phyloP scores from a whole-genome alignment of 2,329 filamentous ascomycete genomes.

The Spiromastix sp. region DNA sequence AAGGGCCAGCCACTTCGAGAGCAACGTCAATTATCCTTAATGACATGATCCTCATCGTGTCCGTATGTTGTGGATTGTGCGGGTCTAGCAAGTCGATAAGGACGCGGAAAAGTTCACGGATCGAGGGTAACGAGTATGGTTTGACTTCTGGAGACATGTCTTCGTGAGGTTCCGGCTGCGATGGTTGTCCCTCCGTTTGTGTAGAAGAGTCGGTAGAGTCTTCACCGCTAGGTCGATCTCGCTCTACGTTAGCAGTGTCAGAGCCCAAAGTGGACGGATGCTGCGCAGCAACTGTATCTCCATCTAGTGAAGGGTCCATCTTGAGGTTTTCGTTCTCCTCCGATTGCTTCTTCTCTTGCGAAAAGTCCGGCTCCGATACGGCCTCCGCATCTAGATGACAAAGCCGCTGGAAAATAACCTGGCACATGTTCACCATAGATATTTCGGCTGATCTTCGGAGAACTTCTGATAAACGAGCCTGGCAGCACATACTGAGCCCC shows the following conservation, averaged over 20 bases:
- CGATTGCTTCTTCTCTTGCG: slow-evolving; percentile 50
- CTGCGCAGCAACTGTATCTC: slow-evolving; percentile 48
- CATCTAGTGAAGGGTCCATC: slow-evolving; percentile 69
- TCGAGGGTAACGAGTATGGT: slow-evolving; percentile 88
- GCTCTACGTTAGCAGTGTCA: slow-evolving; percentile 24
- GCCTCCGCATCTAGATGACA: slow-evolving; percentile 76
- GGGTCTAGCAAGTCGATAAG: slow-evolving; percentile 89
- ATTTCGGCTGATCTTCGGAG: slow-evolving; percentile 86
- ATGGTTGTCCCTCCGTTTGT: slow-evolving; percentile 23
- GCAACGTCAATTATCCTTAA: slow-evolving; percentile 94
- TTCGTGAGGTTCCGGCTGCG: slow-evolving; percentile 25
- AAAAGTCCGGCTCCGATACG: slow-evolving; percentile 53
- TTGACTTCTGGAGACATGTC: slow-evolving; percentile 51
- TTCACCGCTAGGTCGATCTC: slow-evolving; percentile 23
- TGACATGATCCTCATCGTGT: slow-evolving; percentile 95
- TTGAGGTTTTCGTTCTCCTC: slow-evolving; percentile 65
- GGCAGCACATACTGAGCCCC: slow-evolving; percentile 92
- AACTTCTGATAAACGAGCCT: slow-evolving; percentile 81
- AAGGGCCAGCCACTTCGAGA: slow-evolving; percentile 88
- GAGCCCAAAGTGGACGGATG: slow-evolving; percentile 32
- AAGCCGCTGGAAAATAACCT: slow-evolving; percentile 90
- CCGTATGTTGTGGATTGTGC: slow-evolving; percentile 82
- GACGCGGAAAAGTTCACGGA: slow-evolving; percentile 86
- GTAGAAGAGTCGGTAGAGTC: slow-evolving; percentile 22
- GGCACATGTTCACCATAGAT: slow-evolving; percentile 97